Base-by-base conservation (phyloP, 176 grass and related monocot genomes). In the Puya raimondii region DNA sequence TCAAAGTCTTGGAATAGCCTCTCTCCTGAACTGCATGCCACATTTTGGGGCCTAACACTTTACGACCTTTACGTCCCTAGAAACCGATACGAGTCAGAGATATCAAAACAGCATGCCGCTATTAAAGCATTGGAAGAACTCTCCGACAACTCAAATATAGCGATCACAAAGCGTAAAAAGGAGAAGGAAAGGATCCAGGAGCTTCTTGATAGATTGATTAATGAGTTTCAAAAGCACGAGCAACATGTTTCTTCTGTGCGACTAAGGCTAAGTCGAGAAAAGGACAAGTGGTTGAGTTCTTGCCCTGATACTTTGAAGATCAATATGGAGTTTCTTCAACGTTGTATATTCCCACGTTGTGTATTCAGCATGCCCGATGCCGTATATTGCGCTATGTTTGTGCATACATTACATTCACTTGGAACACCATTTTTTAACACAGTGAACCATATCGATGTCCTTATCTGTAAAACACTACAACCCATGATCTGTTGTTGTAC, bases 111-210 rank as follows among this genome's bases (percentile, higher is more conserved):
- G 61, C 95, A 91, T 78, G 77, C 81, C 69, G 88, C 91, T 74
- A 86, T 99, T 64, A 99, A 99, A 88, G 79, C 91, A 67, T 72
- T 99, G 33, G 95, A 99, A 72, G 94, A 99, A 75, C 84, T 91
- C 64, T 91, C 90, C 64, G 94, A 99, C 86, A 99, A 89, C 48
- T 93, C 94, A 58, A 99, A 87, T 70, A 70, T 93, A 53, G 89
- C 94, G 70, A 99, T 93, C 42, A 90, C 94, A 74, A 86, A 91
- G 66, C 87, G 94, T 59, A 99, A 99, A 70, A 99, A 99, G 74
- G 94, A 99, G 67, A 99, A 99, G 78, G 94, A 99, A 80, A 88
- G 88, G 42, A 91, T 99, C 82, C 94, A 99, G 78, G 94, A 99
- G 74, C 74, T 99, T 76, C 81, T 99, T 47, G 94, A 93, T 72